phyloP scores from a whole-genome alignment of 2,329 filamentous ascomycete species.

The Pestalotiopsis fici region DNA sequence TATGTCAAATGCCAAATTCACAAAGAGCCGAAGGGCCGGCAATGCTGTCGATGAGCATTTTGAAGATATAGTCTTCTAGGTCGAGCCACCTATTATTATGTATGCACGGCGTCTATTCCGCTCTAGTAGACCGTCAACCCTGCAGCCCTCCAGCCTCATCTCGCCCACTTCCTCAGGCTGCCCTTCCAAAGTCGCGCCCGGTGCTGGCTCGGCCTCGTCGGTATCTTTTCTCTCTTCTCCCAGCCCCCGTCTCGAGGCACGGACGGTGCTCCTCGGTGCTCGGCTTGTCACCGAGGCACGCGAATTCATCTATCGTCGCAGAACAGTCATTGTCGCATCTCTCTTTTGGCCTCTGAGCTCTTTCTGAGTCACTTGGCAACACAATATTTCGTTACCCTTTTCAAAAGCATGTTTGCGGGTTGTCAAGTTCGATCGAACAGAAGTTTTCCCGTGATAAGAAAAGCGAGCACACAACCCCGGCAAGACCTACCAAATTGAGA shows the following conservation, averaged over 20 bases:
- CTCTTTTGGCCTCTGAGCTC: neutral
- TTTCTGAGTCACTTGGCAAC: neutral
- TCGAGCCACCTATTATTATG: neutral
- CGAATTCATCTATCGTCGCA: neutral
- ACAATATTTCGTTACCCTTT: neutral
- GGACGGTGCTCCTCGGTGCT: neutral
- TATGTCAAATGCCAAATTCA: neutral
- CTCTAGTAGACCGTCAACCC: neutral
- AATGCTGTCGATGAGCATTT: neutral
- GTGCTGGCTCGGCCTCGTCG: conserved; percentile 1
- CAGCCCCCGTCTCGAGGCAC: neutral
- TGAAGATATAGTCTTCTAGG: neutral
- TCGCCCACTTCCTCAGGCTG: neutral
- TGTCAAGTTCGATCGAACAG: neutral
- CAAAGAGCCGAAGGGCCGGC: neutral
- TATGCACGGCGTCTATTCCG: neutral
- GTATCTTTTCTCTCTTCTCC: neutral
- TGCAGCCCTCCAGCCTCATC: neutral
- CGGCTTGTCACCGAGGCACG: neutral
- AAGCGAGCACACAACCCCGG: neutral
- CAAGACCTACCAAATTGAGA: neutral
- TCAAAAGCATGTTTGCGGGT: neutral
- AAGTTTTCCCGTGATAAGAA: neutral
- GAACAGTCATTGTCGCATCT: neutral
- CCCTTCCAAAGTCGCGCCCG: neutral